A percentile compares a stretch with the other conserved stretches of the same genome.
Evolutionary conservation across 768 basidiomycete genomes (phyloP).

Genomic region (Agaricus sinodeliciosus): DNA sequence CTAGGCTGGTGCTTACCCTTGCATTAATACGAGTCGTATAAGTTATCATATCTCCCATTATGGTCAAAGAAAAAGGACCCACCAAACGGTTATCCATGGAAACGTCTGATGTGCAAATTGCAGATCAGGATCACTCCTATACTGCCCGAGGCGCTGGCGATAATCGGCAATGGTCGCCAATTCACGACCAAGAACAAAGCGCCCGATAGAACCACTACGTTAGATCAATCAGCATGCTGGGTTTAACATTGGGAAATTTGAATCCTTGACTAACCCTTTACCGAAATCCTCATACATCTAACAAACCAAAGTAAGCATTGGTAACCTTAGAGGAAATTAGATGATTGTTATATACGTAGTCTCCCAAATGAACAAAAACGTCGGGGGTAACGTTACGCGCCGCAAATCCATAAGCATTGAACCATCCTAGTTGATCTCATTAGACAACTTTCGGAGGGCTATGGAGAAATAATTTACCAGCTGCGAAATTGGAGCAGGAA

Average conservation of each 20-base stretch:
- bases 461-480: slow-evolving; percentile 22
- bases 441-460: neutral
- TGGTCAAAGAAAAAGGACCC: slow-evolving; percentile 8
- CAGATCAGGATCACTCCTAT: slow-evolving; percentile 45
- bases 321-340: neutral
- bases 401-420: slow-evolving; percentile 55
- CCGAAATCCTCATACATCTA: slow-evolving; percentile 46
- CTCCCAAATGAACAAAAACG: slow-evolving; percentile 51
- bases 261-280: slow-evolving; percentile 18
- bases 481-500: slow-evolving; percentile 50
- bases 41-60: neutral
- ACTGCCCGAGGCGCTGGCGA: slow-evolving; percentile 43
- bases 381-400: slow-evolving; percentile 46
- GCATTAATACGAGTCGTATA: neutral
- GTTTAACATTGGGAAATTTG: neutral
- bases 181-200: slow-evolving; percentile 45
- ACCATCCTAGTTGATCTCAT: slow-evolving; percentile 33
- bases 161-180: slow-evolving; percentile 52
- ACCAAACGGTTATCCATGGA: slow-evolving; percentile 56
- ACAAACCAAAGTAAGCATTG: neutral
- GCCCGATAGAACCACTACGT: slow-evolving; percentile 38
- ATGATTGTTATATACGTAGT: slow-evolving; percentile 37
- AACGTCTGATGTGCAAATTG: slow-evolving; percentile 39
- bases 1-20: neutral
- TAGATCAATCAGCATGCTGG: neutral